Base-by-base conservation (phyloP, 495 filamentous ascomycete genomes). In the Talaromyces proteolyticus region DNA sequence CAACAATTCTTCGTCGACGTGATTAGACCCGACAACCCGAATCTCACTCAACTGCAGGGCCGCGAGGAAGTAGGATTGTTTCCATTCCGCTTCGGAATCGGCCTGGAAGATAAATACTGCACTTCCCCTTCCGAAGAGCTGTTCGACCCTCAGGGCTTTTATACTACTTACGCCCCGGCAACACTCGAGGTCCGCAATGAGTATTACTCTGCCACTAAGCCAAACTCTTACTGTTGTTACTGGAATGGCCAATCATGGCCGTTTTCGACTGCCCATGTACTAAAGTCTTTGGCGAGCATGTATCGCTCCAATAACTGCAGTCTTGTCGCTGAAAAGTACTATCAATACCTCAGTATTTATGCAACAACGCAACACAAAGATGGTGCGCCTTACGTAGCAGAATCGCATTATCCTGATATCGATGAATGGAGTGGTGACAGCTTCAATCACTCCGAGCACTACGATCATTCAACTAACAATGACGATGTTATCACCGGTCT, bases 241-340 rank as follows among this genome's bases (percentile, higher is more conserved):
- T 73, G 71, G 71, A 67, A 73, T 44, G 70, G 71, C 16, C 69
- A 70, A 57, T 71, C 67, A 18, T 75, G 71, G 71, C 71, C 71
- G 14, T 75, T 67, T 50, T 65, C 62, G 2, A 75, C 71, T 16
- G 29, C 29, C 8, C 29, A 34, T 34, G 29, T 34, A 1, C 29
- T 34, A 2, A 34, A 34, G 14, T 34, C 29, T 34, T 14, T 34
- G 29, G 29, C 29, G 4, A 51, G 57, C 6, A 65, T 71, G 49
- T 70, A 68, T 53, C 64, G 57, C 19, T 56, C 57, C 37, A 51
- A 53, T 16, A 53, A 48, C n/a, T 64, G 57, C 11, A 58, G 60
- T 57, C 43, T 51, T n/a, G 61, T 60, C 42, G 57, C 64, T 14
- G 65, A 64, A 10, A 59, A 70, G 44, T 58, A 68, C 51, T 65